Evolutionary conservation across 208 protist genomes (phyloP), one percentile per base, ranked within the genome.

Genomic region (Jaenimonas drosophilae): DNA sequence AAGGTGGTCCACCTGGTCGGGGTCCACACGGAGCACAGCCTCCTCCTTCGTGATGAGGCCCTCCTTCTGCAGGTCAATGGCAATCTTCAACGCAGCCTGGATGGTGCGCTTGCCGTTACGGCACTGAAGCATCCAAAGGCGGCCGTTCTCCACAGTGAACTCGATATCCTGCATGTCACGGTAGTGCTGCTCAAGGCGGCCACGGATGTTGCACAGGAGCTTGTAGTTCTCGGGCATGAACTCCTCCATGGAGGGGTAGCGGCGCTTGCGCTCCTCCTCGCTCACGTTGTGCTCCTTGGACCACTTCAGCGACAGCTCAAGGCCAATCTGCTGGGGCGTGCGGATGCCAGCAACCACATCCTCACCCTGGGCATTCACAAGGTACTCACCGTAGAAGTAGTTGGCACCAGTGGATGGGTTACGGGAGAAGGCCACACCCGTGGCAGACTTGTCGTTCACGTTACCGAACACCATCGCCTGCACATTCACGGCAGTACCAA

Each of bases 161-260:
- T 98, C 95, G 52, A 98, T 85, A 55, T 98, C 95, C 69, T 95
- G 88, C 86, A 98, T 96, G 59, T 98, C 95, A 25, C 71, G 79
- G 73, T 91, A 97, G 74, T 96, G 80, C 28, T 60, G 19, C 65
- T 97, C 94, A 24, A 97, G 74, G 27, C 63, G 73, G 14, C 54
- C 49, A 31, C 68, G 76, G 40, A 91, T 86, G 24, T 86, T 64
- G 39, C 79, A 70, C 28, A 97, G 80, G 55, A 96, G 56, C 28
- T 67, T 53, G 70, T 92, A 95, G 55, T 72, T 70, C 45, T 84
- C 76, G 4, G 91, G 89, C 75, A 95, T 82, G 17, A 53, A 52
- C 62, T 90, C 70, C 55, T 94, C 70, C 70, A 97, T 85, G 12
- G 71, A 76, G 16, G 73, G 79, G 59, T 84, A 85, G 36, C 68